Evolutionary conservation across 352 stramenopile species (phyloP).

Genomic region (Phytophthora pseudosyringae): DNA sequence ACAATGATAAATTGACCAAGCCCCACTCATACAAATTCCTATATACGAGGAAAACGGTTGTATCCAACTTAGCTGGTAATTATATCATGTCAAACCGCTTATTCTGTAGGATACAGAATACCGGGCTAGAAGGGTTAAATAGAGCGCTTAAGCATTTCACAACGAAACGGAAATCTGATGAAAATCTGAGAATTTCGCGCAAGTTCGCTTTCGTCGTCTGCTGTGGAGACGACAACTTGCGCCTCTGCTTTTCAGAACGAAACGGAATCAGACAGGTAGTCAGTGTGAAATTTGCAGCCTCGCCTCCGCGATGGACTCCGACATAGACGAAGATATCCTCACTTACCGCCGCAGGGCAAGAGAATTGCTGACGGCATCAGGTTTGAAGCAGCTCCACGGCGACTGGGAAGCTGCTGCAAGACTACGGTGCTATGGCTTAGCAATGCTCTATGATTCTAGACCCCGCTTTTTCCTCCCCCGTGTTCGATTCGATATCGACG

Average conservation of each 20-base stretch:
- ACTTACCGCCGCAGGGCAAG: not conserved
- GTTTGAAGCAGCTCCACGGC: not conserved
- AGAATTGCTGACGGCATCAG: not conserved
- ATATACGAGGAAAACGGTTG: too few relatives aligned
- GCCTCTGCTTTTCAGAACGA: slow-evolving; percentile 7
- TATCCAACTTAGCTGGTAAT: too few relatives aligned
- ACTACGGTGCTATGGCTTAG: not conserved
- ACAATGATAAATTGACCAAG: too few relatives aligned
- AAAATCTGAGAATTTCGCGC: slow-evolving; percentile 11
- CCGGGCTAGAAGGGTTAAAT: too few relatives aligned
- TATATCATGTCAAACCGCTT: too few relatives aligned
- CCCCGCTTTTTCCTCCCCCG: not conserved
- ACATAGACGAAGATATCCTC: slow-evolving; percentile 9
- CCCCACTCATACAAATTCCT: too few relatives aligned
- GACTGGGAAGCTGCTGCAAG: slow-evolving; percentile 1
- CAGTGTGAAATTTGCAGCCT: not conserved
- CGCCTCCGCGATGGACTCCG: not conserved
- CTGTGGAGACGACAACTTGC: slow-evolving; percentile 5
- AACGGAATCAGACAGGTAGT: slow-evolving; percentile 8
- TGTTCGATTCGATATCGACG: slow-evolving; percentile 13
- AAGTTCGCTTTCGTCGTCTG: not conserved
- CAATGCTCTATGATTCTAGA: slow-evolving; percentile 1
- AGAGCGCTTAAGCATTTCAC: slow-evolving; percentile 6
- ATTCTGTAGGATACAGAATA: too few relatives aligned
- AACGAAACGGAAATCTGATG: slow-evolving; percentile 16